Percentiles rank a stretch among this genome's conserved stretches.
Conservation (phyloP, 768 basidiomycete genomes). For the Russula foetens region DNA sequence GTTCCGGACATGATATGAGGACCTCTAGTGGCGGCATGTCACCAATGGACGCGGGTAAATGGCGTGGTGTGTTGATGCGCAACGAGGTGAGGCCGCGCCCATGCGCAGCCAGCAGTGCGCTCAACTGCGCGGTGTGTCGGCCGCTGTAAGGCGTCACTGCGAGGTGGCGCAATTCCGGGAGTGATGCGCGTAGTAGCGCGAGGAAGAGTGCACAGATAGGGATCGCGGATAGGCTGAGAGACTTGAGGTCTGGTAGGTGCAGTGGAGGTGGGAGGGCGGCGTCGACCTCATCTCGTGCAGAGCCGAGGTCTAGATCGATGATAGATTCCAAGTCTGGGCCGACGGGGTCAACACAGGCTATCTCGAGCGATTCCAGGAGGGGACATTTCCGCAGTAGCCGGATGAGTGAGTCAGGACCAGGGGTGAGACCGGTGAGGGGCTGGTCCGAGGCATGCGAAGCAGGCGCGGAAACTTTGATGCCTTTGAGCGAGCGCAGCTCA, state of each 20-base stretch:
- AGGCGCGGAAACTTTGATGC: conserved; percentile 13
- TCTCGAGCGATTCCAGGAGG: conserved; percentile 18
- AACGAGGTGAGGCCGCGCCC: conserved; percentile 52
- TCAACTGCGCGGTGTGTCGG: conserved; percentile 42
- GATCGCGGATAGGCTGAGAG: conserved; percentile 56
- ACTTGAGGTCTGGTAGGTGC: conserved; percentile 47
- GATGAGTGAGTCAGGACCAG: neutral
- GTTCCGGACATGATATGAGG: conserved; percentile 41
- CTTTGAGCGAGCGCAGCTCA: conserved; percentile 11
- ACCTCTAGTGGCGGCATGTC: conserved; percentile 42
- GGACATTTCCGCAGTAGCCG: conserved; percentile 7
- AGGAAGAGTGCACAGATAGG: conserved; percentile 56
- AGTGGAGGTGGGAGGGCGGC: conserved; percentile 35
- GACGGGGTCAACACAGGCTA: conserved; percentile 12
- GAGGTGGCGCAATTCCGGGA: conserved; percentile 56
- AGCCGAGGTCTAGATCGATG: neutral
- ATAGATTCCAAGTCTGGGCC: neutral
- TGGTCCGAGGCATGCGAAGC: conserved; percentile 3
- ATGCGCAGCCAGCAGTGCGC: conserved; percentile 53
- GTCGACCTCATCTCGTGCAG: conserved; percentile 10
- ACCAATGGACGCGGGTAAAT: conserved; percentile 51
- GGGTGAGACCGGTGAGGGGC: neutral
- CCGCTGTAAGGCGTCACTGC: conserved; percentile 71
- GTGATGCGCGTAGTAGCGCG: conserved; percentile 46
- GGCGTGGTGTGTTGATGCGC: conserved; percentile 48